These are phyloP conservation scores for Salix caprea DNA, from an alignment of 345 rosid species.

Conservation along the genomic window DNA sequence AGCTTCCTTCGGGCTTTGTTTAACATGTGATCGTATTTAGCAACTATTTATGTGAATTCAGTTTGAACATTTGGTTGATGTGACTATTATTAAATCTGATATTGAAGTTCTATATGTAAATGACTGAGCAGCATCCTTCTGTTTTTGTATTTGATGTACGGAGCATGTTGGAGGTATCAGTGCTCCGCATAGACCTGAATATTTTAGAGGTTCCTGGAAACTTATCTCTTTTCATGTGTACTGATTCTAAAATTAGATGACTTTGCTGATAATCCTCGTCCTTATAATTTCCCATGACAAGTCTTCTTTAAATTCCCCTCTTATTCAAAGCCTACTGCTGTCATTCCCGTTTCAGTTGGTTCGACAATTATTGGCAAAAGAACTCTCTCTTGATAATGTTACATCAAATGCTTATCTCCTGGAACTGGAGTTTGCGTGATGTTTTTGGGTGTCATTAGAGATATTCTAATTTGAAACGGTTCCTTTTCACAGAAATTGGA, in stretches of 20 bases:
- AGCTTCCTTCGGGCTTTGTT: not conserved
- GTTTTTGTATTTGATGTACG: not conserved
- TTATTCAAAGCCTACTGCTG: not conserved
- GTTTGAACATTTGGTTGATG: not conserved
- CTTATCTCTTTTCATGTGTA: not conserved
- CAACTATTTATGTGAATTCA: not conserved
- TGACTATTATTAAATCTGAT: not conserved
- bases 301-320: not conserved
- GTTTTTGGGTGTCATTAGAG: not conserved
- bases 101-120: not conserved
- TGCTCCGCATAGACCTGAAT: not conserved
- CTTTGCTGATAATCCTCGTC: not conserved
- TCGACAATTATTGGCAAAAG: not conserved
- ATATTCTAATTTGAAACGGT: conserved; percentile 9
- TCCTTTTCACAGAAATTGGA: conserved; percentile 65
- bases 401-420: not conserved
- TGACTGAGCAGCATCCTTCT: not conserved
- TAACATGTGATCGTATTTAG: not conserved
- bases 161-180: not conserved
- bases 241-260: not conserved
- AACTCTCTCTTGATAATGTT: not conserved
- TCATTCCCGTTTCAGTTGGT: not conserved
- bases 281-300: not conserved
- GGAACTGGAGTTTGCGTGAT: not conserved
- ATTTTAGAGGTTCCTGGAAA: not conserved